Percentiles rank a stretch among this genome's conserved stretches.
Conservation (phyloP, 352 stramenopile genomes). For the Phytophthora nicotianae region DNA sequence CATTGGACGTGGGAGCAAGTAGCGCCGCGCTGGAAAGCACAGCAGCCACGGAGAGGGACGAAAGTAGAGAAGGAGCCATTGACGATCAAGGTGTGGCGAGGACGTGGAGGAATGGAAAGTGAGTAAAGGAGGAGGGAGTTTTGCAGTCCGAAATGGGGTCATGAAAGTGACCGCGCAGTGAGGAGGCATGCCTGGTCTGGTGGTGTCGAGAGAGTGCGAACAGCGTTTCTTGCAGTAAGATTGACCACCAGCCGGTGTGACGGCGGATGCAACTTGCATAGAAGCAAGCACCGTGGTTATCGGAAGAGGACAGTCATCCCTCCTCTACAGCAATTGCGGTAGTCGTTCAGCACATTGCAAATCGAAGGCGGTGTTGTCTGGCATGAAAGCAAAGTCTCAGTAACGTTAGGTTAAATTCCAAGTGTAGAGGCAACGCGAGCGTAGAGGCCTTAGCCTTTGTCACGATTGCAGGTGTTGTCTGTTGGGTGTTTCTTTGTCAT, state of each 20-base stretch:
- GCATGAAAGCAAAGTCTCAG: not conserved
- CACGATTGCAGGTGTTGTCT: constrained; percentile 7
- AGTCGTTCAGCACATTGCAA: constrained; percentile 10
- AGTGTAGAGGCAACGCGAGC: not conserved
- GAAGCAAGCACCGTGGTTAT: constrained; percentile 23
- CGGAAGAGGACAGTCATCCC: constrained; percentile 15
- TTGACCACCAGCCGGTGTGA: constrained; percentile 20
- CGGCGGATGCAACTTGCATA: constrained; percentile 20
- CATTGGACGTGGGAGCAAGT: constrained; percentile 27
- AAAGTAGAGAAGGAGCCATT: constrained; percentile 32
- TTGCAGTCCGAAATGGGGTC: constrained; percentile 12
- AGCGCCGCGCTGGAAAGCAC: constrained; percentile 36
- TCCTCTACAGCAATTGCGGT: constrained; percentile 28
- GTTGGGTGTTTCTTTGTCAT: constrained; percentile 7
- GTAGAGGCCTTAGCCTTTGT: constrained; percentile 9
- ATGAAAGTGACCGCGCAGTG: not conserved
- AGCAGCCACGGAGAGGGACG: constrained; percentile 31
- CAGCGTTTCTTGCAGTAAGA: constrained; percentile 3
- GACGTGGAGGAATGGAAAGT: constrained; percentile 20
- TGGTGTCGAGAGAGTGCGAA: constrained; percentile 12
- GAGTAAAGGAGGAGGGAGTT: constrained; percentile 1
- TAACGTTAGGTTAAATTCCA: constrained; percentile 4
- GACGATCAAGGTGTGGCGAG: constrained; percentile 1
- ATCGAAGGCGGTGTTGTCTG: not conserved
- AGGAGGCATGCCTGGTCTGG: constrained; percentile 25